Percentiles rank a stretch among this genome's conserved stretches.
Evolutionary conservation across 352 stramenopile genomes (phyloP).

Genomic region (Phytophthora multivora): DNA sequence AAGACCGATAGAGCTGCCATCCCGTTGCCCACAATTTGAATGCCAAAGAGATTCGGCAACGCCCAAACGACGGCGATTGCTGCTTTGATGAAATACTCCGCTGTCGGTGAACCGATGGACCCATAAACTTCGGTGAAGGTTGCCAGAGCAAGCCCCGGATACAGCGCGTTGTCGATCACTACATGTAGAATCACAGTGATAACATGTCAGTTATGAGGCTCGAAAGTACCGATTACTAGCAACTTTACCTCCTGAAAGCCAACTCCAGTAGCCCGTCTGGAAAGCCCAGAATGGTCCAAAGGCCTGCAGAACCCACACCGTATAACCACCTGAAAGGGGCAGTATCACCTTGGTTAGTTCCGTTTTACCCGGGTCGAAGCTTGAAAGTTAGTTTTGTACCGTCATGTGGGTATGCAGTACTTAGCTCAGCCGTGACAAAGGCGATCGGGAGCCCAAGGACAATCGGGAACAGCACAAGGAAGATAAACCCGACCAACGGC

Average conservation of each 20-base stretch:
- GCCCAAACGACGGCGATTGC: conserved; percentile 45
- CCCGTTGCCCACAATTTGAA: conserved; percentile 87
- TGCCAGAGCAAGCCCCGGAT: conserved; percentile 78
- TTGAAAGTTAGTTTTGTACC: conserved; percentile 1
- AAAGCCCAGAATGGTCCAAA: conserved; percentile 91
- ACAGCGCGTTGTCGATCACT: conserved; percentile 93
- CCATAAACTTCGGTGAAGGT: conserved; percentile 52
- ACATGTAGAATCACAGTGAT: background rate
- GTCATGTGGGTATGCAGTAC: conserved; percentile 87
- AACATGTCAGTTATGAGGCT: background rate
- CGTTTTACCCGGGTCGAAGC: background rate
- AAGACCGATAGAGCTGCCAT: conserved; percentile 83
- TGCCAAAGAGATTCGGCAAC: conserved; percentile 52
- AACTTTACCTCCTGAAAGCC: conserved; percentile 66
- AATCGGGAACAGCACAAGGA: conserved; percentile 89
- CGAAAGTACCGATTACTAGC: background rate
- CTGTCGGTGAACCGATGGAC: conserved; percentile 30
- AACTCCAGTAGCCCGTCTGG: conserved; percentile 81
- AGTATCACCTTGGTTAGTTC: background rate
- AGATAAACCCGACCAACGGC: conserved; percentile 82
- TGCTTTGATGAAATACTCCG: conserved; percentile 53
- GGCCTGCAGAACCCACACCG: conserved; percentile 91
- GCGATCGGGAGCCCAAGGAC: conserved; percentile 92
- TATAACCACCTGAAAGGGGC: conserved; percentile 57
- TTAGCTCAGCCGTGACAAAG: conserved; percentile 94